Percentiles rank a stretch among this genome's conserved stretches.
Evolutionary conservation across 2,329 filamentous ascomycete genomes (phyloP).

Genomic region (Teratosphaeria zuluensis): DNA sequence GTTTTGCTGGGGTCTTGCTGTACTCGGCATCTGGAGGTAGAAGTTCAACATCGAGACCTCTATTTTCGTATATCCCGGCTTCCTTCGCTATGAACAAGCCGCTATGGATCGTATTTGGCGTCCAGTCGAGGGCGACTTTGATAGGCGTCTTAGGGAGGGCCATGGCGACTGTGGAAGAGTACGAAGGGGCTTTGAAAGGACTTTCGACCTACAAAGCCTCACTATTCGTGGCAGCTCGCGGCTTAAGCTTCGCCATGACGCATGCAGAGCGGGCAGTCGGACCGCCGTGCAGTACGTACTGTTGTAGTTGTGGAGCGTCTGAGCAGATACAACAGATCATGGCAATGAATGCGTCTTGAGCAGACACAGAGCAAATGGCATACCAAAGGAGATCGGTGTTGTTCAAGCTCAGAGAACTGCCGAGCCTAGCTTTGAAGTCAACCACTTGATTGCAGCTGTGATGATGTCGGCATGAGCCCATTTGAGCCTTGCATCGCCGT

Average conservation of each 20-base stretch:
- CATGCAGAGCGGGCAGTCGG: neutral
- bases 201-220: neutral
- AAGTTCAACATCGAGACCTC: constrained; percentile 19
- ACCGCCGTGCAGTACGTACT: too few species aligned
- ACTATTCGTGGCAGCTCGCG: neutral
- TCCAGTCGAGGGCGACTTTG: constrained; percentile 26
- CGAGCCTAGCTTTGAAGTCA: too few species aligned
- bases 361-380: too few species aligned
- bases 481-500: too few species aligned
- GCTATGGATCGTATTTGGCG: constrained; percentile 26
- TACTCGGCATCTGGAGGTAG: constrained; percentile 19
- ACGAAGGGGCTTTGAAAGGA: neutral
- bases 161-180: constrained; percentile 3
- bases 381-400: too few species aligned
- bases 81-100: constrained; percentile 20
- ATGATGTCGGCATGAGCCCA: too few species aligned
- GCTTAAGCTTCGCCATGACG: neutral
- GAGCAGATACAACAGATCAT: too few species aligned
- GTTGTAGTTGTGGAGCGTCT: too few species aligned
- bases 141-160: constrained; percentile 9
- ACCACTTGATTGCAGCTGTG: too few species aligned
- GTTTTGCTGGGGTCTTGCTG: constrained; percentile 21
- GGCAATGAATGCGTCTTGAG: too few species aligned
- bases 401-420: too few species aligned
- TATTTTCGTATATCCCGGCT: constrained; percentile 14